Percentiles rank a stretch among this genome's conserved stretches.
These are phyloP conservation scores for Hypericum perforatum DNA, from an alignment of 345 rosid species.

Conservation along the genomic window DNA sequence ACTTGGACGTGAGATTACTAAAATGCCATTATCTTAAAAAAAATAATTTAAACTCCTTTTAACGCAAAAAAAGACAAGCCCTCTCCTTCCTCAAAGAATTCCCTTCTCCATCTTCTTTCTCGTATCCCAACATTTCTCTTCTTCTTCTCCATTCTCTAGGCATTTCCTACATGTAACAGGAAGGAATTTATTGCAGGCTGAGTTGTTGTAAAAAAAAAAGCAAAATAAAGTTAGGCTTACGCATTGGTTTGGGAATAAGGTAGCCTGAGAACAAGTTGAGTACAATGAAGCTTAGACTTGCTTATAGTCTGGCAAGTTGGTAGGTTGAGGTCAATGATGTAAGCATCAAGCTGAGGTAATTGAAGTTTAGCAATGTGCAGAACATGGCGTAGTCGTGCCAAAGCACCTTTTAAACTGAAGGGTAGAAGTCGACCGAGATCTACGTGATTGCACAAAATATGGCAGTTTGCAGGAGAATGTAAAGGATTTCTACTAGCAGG, in stretches of 20 bases:
- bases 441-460: slow-evolving; percentile 28
- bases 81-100: too few relatives aligned
- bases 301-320: slow-evolving; percentile 25
- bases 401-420: slow-evolving; percentile 29
- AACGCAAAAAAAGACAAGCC: too few relatives aligned
- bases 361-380: too few relatives aligned
- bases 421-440: slow-evolving; percentile 26
- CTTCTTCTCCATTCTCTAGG: slow-evolving; percentile 78
- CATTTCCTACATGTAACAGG: slow-evolving; percentile 17
- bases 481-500: slow-evolving; percentile 37
- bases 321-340: slow-evolving; percentile 30
- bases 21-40: too few relatives aligned
- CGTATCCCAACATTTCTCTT: too few relatives aligned
- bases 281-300: slow-evolving; percentile 20
- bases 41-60: too few relatives aligned
- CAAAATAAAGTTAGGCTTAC: too few relatives aligned
- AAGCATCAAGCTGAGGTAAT: slow-evolving; percentile 39
- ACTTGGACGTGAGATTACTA: too few relatives aligned
- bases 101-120: too few relatives aligned
- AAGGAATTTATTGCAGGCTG: background rate
- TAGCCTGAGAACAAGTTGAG: too few relatives aligned
- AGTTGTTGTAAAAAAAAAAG: too few relatives aligned
- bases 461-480: slow-evolving; percentile 26
- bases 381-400: slow-evolving; percentile 39
- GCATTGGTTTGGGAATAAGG: slow-evolving; percentile 41